Evolutionary conservation across 148 eudicot species (phyloP).

Genomic region (Amaranthus cruentus): DNA sequence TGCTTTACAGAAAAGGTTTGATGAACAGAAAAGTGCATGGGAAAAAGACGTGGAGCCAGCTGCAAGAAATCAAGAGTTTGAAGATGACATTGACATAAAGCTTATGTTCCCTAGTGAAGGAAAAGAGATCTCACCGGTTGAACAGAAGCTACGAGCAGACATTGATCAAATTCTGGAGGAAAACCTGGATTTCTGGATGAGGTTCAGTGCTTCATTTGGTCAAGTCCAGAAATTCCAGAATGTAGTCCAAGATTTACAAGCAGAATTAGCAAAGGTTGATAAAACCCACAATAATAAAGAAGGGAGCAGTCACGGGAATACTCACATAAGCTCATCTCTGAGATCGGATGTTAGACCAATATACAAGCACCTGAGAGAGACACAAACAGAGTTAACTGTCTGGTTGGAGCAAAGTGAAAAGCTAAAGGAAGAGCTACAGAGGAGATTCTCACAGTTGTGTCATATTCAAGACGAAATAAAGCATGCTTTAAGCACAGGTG

Average conservation of each 20-base stretch:
- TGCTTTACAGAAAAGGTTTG: constrained; percentile 30
- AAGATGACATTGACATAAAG: constrained; percentile 41
- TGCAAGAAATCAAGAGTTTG: constrained; percentile 16
- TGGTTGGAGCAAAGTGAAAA: constrained; percentile 68
- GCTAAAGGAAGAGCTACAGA: constrained; percentile 60
- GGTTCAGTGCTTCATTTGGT: constrained; percentile 69
- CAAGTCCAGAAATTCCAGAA: constrained; percentile 72
- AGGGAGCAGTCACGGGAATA: constrained; percentile 32
- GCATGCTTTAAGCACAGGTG: constrained; percentile 50
- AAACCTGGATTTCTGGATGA: constrained; percentile 81
- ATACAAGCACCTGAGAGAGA: constrained; percentile 75
- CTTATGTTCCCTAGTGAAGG: constrained; percentile 23
- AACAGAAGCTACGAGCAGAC: constrained; percentile 60
- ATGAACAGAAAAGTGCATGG: constrained; percentile 27
- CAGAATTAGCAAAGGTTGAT: constrained; percentile 48
- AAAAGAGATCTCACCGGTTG: constrained; percentile 42
- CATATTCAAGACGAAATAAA: constrained; percentile 62
- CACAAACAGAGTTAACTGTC: constrained; percentile 51
- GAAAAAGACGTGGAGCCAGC: constrained; percentile 19
- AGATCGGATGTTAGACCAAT: constrained; percentile 58
- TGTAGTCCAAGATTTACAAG: constrained; percentile 50
- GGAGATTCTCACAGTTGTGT: constrained; percentile 53
- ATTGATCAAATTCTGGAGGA: constrained; percentile 75
- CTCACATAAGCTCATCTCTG: constrained; percentile 22
- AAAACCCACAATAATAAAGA: constrained; percentile 38